A percentile compares a stretch with the other conserved stretches of the same genome.
Conservation (phyloP, 1,139 yeast genomes). For the Pichia cactophila region DNA sequence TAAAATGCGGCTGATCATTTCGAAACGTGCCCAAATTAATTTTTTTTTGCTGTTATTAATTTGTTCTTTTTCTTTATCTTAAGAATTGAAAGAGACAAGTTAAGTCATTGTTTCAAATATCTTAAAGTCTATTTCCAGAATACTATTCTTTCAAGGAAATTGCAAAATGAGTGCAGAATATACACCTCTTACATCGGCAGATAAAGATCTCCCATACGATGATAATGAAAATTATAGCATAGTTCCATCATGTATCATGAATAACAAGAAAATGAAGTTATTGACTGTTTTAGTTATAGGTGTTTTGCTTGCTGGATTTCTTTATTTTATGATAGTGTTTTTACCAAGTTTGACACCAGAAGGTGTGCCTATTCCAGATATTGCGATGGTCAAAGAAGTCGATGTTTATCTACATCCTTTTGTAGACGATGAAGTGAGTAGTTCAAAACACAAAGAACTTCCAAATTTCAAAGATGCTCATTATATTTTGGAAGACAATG, state of each 20-base stretch:
- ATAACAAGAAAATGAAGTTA: conserved; percentile 10
- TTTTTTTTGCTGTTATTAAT: no score
- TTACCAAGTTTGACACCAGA: conserved; percentile 28
- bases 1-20: no score
- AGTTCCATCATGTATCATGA: conserved; percentile 8
- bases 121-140: no score
- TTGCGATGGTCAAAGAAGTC: conserved; percentile 18
- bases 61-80: no score
- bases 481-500: conserved; percentile 12
- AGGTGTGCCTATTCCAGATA: conserved; percentile 21
- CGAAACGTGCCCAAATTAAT: no score
- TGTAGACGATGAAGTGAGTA: conserved; percentile 7
- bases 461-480: conserved; percentile 20
- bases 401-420: conserved; percentile 26
- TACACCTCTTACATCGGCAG: conserved; percentile 10
- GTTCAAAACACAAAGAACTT: conserved; percentile 19
- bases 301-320: conserved; percentile 17
- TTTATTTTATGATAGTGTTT: conserved; percentile 22
- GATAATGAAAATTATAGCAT: conserved; percentile 9
- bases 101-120: no score
- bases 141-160: no score
- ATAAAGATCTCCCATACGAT: conserved; percentile 19
- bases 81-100: no score
- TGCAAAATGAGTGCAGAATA: conserved; percentile 8
- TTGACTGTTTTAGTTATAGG: conserved; percentile 4